These are phyloP conservation scores for Eutrema heterophyllum DNA, from an alignment of 345 rosid species.

Conservation along the genomic window DNA sequence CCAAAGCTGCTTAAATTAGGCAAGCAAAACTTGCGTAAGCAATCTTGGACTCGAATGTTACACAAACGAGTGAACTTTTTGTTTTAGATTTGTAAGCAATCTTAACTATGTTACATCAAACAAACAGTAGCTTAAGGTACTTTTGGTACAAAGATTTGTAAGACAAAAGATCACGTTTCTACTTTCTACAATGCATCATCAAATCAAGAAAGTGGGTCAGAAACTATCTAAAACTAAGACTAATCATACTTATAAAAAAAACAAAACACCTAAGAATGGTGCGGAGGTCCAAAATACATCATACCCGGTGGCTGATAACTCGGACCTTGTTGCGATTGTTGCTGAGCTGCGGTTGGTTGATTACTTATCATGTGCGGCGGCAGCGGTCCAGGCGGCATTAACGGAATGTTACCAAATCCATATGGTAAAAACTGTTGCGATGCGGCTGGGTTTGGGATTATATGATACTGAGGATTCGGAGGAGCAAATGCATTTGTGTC, in stretches of 20 bases:
- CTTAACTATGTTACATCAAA: neutral
- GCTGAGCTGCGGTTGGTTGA: conserved; percentile 35
- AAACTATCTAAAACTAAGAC: neutral
- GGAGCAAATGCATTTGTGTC: conserved; percentile 41
- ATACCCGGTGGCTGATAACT: conserved; percentile 62
- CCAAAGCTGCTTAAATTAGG: neutral
- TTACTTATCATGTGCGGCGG: conserved; percentile 41
- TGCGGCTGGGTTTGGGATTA: conserved; percentile 43
- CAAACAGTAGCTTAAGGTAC: neutral
- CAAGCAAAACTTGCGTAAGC: too few relatives aligned
- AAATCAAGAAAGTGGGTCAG: neutral
- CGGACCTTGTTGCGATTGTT: conserved; percentile 43
- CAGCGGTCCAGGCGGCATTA: conserved; percentile 46
- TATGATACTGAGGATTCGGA: conserved; percentile 46
- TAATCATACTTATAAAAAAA: neutral
- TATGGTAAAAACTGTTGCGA: conserved; percentile 51
- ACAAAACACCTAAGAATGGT: conserved; percentile 36
- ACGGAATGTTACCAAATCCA: conserved; percentile 50
- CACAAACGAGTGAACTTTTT: neutral
- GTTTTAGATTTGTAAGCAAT: too few relatives aligned
- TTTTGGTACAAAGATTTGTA: neutral
- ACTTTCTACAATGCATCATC: conserved; percentile 3
- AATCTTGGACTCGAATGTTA: neutral
- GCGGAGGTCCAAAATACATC: conserved; percentile 51
- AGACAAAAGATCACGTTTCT: neutral